A percentile compares a stretch with the other conserved stretches of the same genome.
Conservation (phyloP, 441 rosid species). For the Dalechampia spathulata region DNA sequence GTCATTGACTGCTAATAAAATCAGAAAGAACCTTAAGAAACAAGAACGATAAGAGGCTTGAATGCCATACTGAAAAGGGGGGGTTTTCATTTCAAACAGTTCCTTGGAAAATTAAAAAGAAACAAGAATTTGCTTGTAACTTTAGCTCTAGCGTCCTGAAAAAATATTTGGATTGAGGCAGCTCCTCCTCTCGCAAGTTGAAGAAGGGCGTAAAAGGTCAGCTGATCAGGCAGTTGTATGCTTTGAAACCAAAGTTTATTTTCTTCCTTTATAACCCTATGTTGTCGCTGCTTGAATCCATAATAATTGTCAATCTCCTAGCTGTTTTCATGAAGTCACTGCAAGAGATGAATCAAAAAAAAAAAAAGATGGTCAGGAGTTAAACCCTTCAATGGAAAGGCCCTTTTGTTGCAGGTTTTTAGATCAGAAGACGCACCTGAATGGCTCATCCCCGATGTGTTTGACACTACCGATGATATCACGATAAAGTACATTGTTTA, state of each 20-base stretch:
- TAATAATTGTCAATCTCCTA: conserved; percentile 45
- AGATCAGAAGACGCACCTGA: conserved; percentile 29
- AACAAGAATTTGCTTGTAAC: conserved; percentile 10
- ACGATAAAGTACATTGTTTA: conserved; percentile 36
- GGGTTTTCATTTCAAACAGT: conserved; percentile 8
- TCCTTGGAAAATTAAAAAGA: conserved; percentile 3
- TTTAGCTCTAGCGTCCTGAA: conserved; percentile 8
- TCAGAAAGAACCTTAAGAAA: not conserved
- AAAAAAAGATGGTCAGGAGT: not conserved
- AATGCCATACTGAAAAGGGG: not conserved
- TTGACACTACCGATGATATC: conserved; percentile 41
- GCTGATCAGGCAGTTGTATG: conserved; percentile 32
- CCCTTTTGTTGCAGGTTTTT: too few species aligned
- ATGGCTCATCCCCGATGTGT: conserved; percentile 45
- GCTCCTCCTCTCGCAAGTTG: conserved; percentile 14
- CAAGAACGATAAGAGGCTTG: not conserved
- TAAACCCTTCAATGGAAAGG: not conserved
- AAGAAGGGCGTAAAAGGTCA: conserved; percentile 19
- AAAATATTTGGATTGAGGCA: conserved; percentile 11
- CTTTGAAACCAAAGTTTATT: conserved; percentile 13
- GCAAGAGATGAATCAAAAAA: conserved; percentile 21
- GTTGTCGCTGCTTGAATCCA: conserved; percentile 45
- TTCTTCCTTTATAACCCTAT: conserved; percentile 33
- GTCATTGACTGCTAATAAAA: not conserved
- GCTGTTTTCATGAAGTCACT: conserved; percentile 49